A percentile compares a stretch with the other conserved stretches of the same genome.
Conservation (phyloP, 2,329 filamentous ascomycete genomes). For the Apiospora pterosperma region DNA sequence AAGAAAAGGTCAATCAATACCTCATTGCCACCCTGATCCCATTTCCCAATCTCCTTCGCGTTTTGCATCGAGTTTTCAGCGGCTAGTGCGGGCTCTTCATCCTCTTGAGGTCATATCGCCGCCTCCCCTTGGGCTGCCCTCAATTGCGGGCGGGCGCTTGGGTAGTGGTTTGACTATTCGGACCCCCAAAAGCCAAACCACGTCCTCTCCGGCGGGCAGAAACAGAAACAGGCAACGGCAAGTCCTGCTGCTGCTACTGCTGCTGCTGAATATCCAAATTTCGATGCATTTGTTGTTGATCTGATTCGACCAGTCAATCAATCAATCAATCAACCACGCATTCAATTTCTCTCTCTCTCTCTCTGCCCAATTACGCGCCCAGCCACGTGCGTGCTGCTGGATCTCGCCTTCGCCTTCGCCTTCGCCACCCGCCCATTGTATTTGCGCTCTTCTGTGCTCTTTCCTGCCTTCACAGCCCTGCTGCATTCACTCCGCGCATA, state of each 20-base stretch:
- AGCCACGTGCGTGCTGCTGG: conserved; percentile 8
- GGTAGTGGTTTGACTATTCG: background rate
- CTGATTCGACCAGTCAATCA: background rate
- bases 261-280: background rate
- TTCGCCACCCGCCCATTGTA: background rate
- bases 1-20: background rate
- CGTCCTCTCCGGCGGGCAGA: background rate
- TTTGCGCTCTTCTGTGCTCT: background rate
- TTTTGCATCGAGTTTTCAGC: background rate
- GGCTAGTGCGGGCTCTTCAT: background rate
- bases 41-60: background rate
- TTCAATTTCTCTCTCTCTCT: conserved; percentile 1
- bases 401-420: background rate
- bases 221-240: too few species aligned
- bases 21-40: background rate
- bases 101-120: background rate
- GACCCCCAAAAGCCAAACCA: conserved; percentile 1
- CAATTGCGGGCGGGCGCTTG: conserved; percentile 1
- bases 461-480: background rate
- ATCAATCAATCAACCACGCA: background rate
- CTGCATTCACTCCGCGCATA: background rate
- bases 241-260: background rate
- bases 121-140: background rate
- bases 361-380: conserved; percentile 12
- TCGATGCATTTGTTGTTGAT: background rate